These are phyloP conservation scores for Phascolomyces articulosus DNA, from an alignment of 371 early-diverging fungal genomes.

Conservation along the genomic window DNA sequence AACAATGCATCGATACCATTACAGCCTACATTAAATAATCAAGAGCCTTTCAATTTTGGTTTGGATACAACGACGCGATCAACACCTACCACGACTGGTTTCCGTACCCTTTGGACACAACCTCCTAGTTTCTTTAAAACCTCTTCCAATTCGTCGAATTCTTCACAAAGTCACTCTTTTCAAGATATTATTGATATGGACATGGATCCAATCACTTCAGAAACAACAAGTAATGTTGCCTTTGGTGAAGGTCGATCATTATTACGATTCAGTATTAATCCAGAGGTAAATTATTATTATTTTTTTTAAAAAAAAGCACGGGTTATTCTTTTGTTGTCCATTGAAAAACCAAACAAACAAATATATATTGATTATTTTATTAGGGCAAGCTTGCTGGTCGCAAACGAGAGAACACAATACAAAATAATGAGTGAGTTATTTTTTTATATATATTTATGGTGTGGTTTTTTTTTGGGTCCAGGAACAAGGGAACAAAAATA, in stretches of 20 bases:
- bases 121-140: constrained; percentile 1
- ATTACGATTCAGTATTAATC: not conserved
- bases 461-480: too few relatives aligned
- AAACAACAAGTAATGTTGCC: constrained; percentile 1
- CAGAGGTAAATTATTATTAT: not conserved
- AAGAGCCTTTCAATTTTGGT: not conserved
- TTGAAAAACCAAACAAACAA: not conserved
- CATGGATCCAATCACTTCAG: not conserved
- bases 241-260: constrained; percentile 8
- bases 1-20: not conserved
- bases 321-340: not conserved
- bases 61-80: not conserved
- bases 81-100: not conserved
- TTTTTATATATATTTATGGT: too few relatives aligned
- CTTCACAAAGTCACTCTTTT: too few relatives aligned
- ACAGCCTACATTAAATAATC: not conserved
- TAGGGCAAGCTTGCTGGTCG: not conserved
- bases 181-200: not conserved
- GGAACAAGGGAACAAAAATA: too few relatives aligned
- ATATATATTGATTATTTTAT: too few relatives aligned
- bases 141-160: too few relatives aligned
- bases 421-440: constrained; percentile 2
- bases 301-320: too few relatives aligned
- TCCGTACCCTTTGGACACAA: not conserved
- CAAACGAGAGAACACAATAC: not conserved